phyloP scores from a whole-genome alignment of 23 red algal species.

The Agarophyton chilense region DNA sequence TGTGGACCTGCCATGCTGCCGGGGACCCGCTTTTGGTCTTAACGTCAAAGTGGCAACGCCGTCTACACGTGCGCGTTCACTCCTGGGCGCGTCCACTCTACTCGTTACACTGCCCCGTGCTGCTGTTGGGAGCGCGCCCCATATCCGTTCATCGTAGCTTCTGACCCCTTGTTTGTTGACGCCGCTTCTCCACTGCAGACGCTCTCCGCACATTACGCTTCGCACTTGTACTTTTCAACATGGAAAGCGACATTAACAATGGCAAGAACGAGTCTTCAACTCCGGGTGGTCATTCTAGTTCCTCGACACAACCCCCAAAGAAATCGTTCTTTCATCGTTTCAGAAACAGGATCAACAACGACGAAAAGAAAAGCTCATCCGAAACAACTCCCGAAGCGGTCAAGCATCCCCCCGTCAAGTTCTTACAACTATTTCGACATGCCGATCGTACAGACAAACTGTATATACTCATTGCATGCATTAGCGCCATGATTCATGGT shows the following conservation, averaged over 20 bases:
- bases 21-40: too few relatives aligned
- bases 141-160: too few relatives aligned
- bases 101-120: too few relatives aligned
- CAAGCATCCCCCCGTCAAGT: conserved; percentile 51
- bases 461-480: conserved; percentile 53
- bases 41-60: too few relatives aligned
- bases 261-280: not conserved
- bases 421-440: conserved; percentile 71
- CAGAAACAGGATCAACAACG: not conserved
- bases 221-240: not conserved
- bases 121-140: too few relatives aligned
- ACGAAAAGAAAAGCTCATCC: not conserved
- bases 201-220: too few relatives aligned
- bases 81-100: too few relatives aligned
- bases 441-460: conserved; percentile 49
- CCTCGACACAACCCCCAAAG: not conserved
- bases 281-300: not conserved
- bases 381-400: not conserved
- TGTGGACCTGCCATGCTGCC: too few relatives aligned
- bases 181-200: too few relatives aligned
- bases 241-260: not conserved
- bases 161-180: too few relatives aligned
- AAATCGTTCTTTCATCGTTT: conserved; percentile 9
- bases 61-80: too few relatives aligned
- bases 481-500: conserved; percentile 70